phyloP scores from a whole-genome alignment of 352 stramenopile species.

The Phytophthora tentaculata region DNA sequence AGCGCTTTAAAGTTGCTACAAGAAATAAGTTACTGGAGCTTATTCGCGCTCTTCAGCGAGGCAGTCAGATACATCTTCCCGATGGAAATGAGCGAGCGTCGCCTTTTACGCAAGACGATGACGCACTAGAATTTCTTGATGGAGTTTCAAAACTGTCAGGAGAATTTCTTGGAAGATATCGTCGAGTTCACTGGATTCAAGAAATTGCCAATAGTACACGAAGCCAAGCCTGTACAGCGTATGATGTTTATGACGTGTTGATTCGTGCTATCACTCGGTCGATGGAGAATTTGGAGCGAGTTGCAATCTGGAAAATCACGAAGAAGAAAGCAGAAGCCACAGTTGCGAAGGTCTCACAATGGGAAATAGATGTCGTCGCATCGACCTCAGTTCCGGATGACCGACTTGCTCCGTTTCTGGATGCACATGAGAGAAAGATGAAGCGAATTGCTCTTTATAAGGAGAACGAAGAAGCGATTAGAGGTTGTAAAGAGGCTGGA shows the following conservation, averaged over 20 bases:
- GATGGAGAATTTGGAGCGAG: slow-evolving; percentile 46
- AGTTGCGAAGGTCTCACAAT: background rate
- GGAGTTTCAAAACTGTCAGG: slow-evolving; percentile 47
- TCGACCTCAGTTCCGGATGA: slow-evolving; percentile 66
- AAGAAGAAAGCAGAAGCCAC: slow-evolving; percentile 1
- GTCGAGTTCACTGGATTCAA: slow-evolving; percentile 60
- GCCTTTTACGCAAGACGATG: slow-evolving; percentile 56
- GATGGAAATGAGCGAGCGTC: slow-evolving; percentile 9
- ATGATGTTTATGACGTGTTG: slow-evolving; percentile 65
- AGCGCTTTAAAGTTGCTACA: slow-evolving; percentile 56
- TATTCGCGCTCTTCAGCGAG: slow-evolving; percentile 47
- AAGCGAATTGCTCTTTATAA: slow-evolving; percentile 70
- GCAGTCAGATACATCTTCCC: slow-evolving; percentile 51
- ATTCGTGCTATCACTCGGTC: slow-evolving; percentile 53
- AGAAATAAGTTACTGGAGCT: slow-evolving; percentile 66
- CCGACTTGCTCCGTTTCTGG: slow-evolving; percentile 60
- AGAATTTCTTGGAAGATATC: slow-evolving; percentile 54
- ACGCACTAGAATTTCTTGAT: slow-evolving; percentile 60
- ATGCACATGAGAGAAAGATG: slow-evolving; percentile 63
- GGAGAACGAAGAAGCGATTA: slow-evolving; percentile 35
- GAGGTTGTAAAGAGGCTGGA: slow-evolving; percentile 20
- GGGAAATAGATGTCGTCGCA: slow-evolving; percentile 57
- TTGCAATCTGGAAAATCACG: slow-evolving; percentile 65
- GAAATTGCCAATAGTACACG: slow-evolving; percentile 51
- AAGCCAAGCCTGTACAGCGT: slow-evolving; percentile 41